Percentiles rank a stretch among this genome's conserved stretches.
phyloP scores from a whole-genome alignment of 2,329 filamentous ascomycete species.

The Phyllachora maydis region DNA sequence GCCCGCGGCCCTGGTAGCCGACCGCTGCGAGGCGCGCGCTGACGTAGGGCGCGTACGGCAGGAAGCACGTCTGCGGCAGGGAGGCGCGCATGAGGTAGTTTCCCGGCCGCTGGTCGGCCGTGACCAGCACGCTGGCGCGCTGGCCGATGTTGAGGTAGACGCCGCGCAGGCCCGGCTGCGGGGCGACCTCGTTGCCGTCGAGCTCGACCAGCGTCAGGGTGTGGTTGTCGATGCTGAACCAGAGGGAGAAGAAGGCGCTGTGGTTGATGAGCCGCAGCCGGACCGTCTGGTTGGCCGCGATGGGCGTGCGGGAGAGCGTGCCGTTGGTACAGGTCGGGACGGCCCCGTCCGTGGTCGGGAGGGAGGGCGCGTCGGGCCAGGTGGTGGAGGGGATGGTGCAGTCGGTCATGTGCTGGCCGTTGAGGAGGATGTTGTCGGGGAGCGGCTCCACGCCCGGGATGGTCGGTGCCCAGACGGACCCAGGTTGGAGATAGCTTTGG shows the following conservation, averaged over 20 bases:
- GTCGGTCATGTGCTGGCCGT: constrained; percentile 15
- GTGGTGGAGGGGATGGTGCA: constrained; percentile 11
- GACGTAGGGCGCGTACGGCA: constrained; percentile 12
- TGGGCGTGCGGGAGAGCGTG: constrained; percentile 10
- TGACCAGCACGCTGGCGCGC: constrained; percentile 15
- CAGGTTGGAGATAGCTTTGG: constrained; percentile 12
- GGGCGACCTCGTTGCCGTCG: constrained; percentile 16
- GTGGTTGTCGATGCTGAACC: constrained; percentile 17
- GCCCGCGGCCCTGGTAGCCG: constrained; percentile 9
- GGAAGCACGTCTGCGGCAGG: constrained; percentile 12
- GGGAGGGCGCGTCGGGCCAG: constrained; percentile 3
- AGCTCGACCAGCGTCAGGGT: constrained; percentile 16
- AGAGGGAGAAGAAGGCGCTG: constrained; percentile 15
- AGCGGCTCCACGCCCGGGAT: constrained; percentile 16
- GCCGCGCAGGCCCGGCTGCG: constrained; percentile 11
- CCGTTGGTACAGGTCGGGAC: constrained; percentile 10
- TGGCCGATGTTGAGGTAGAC: constrained; percentile 18
- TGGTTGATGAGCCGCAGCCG: constrained; percentile 18
- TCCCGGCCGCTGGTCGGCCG: constrained; percentile 10
- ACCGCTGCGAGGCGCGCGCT: constrained; percentile 9
- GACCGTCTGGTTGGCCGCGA: constrained; percentile 9
- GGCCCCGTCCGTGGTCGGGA: too few relatives aligned
- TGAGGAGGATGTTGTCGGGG: constrained; percentile 17
- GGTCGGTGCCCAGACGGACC: constrained; percentile 12
- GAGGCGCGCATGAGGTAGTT: constrained; percentile 16